These are phyloP conservation scores for Xanthoparmelia taractica DNA, from an alignment of 495 filamentous ascomycete genomes.

Conservation along the genomic window DNA sequence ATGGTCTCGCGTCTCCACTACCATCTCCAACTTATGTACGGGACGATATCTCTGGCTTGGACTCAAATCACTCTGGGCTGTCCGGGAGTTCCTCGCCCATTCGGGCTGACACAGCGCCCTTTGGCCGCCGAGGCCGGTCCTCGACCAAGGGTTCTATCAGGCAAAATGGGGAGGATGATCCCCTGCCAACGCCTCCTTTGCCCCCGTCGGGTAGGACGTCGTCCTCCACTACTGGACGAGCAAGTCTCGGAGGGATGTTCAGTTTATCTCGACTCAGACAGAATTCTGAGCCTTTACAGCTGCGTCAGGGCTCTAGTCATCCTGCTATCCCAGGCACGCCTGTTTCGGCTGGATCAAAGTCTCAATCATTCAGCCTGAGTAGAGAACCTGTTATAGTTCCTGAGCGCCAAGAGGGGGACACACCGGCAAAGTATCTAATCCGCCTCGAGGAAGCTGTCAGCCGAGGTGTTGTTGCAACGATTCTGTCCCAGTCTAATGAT, in stretches of 20 bases:
- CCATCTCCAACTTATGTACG: slow-evolving; percentile 46
- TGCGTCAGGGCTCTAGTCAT: slow-evolving; percentile 50
- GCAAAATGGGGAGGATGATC: slow-evolving; percentile 48
- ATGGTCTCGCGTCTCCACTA: slow-evolving; percentile 41
- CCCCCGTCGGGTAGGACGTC: slow-evolving; percentile 63
- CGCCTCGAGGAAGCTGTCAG: slow-evolving; percentile 72
- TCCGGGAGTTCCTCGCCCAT: slow-evolving; percentile 43
- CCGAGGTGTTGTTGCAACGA: slow-evolving; percentile 68
- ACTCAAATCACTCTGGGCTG: slow-evolving; percentile 42
- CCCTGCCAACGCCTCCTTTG: slow-evolving; percentile 49
- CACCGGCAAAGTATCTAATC: slow-evolving; percentile 78
- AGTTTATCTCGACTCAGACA: slow-evolving; percentile 67
- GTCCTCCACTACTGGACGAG: slow-evolving; percentile 72
- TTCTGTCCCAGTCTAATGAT: slow-evolving; percentile 76
- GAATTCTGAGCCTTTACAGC: slow-evolving; percentile 59
- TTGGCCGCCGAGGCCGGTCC: slow-evolving; percentile 63
- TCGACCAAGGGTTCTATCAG: slow-evolving; percentile 76
- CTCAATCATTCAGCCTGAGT: slow-evolving; percentile 60
- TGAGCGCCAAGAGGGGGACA: slow-evolving; percentile 77
- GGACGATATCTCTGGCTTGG: slow-evolving; percentile 41
- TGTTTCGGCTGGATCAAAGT: slow-evolving; percentile 56
- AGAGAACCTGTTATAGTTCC: slow-evolving; percentile 61
- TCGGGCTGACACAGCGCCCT: slow-evolving; percentile 42
- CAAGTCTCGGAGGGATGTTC: slow-evolving; percentile 84
- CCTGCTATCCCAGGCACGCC: slow-evolving; percentile 55